phyloP scores from a whole-genome alignment of 2,329 filamentous ascomycete genomes.

The Hymenoscyphus salicellus region DNA sequence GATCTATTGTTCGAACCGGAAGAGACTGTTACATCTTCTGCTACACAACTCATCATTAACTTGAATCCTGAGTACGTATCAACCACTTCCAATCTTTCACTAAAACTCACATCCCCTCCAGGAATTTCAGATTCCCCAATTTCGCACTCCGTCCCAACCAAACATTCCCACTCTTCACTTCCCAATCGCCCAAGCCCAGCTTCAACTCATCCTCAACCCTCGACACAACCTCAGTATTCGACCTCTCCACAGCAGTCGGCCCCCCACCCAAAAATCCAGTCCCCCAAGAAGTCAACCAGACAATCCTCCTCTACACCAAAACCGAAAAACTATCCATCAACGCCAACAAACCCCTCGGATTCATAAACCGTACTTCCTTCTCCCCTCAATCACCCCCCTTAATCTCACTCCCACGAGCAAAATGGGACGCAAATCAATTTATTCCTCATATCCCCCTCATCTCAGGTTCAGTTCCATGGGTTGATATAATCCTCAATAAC shows the following conservation, averaged over 20 bases:
- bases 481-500: constrained; percentile 55
- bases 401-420: constrained; percentile 33
- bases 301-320: constrained; percentile 46
- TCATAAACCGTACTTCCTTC: constrained; percentile 49
- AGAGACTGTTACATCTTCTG: not conserved
- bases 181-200: constrained; percentile 4
- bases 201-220: not conserved
- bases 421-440: constrained; percentile 44
- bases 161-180: constrained; percentile 39
- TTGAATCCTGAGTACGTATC: constrained; percentile 39
- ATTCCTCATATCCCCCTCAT: constrained; percentile 37
- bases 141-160: constrained; percentile 41
- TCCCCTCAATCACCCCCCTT: constrained; percentile 38
- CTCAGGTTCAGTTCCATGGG: constrained; percentile 8
- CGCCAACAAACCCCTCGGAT: constrained; percentile 44
- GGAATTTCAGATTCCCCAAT: constrained; percentile 46
- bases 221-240: constrained; percentile 6
- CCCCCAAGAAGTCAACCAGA: constrained; percentile 35
- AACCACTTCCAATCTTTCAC: too few relatives aligned
- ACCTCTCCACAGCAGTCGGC: constrained; percentile 27
- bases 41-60: constrained; percentile 18
- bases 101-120: constrained; percentile 14
- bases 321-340: constrained; percentile 44
- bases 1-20: constrained; percentile 31
- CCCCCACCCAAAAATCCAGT: not conserved